A percentile compares a stretch with the other conserved stretches of the same genome.
Evolutionary conservation across 805 yeast species (phyloP).

Genomic region (Cyberlindnera veronae): DNA sequence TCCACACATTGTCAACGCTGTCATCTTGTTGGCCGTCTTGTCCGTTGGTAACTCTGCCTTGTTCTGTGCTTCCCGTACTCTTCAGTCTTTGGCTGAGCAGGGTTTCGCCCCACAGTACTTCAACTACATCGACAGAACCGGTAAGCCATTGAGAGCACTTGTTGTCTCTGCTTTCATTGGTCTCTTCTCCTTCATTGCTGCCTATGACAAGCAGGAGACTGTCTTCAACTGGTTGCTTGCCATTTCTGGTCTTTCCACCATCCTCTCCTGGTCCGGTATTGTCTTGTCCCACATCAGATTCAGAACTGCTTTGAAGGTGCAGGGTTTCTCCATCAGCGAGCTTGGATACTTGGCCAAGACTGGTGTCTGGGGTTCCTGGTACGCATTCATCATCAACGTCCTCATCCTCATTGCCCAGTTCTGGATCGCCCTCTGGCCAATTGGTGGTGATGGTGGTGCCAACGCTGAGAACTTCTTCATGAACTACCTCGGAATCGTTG

Average conservation of each 20-base stretch:
- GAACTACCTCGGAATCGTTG: conserved; percentile 47
- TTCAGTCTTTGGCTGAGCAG: conserved; percentile 66
- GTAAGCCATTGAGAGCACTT: conserved; percentile 59
- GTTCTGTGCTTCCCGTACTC: conserved; percentile 68
- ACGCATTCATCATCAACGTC: conserved; percentile 45
- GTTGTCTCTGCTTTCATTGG: conserved; percentile 50
- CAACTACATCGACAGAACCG: conserved; percentile 52
- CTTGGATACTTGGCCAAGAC: conserved; percentile 50
- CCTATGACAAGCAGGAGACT: conserved; percentile 51
- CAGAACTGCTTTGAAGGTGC: conserved; percentile 53
- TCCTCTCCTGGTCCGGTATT: conserved; percentile 61
- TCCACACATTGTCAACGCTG: conserved; percentile 73
- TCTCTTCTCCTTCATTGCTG: conserved; percentile 63
- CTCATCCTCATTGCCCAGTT: conserved; percentile 57
- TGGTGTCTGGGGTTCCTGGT: conserved; percentile 52
- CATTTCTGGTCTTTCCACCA: conserved; percentile 56
- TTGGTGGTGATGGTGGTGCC: conserved; percentile 39
- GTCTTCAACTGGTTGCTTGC: conserved; percentile 66
- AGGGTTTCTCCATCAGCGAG: conserved; percentile 48
- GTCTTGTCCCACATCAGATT: conserved; percentile 56
- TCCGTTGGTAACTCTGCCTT: conserved; percentile 78
- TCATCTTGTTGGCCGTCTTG: conserved; percentile 65
- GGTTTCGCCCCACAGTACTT: conserved; percentile 58
- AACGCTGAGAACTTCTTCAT: conserved; percentile 46
- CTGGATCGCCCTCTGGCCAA: conserved; percentile 63